These are phyloP conservation scores for Cylindrotheca closterium DNA, from an alignment of 108 stramenopile genomes.

Conservation along the genomic window DNA sequence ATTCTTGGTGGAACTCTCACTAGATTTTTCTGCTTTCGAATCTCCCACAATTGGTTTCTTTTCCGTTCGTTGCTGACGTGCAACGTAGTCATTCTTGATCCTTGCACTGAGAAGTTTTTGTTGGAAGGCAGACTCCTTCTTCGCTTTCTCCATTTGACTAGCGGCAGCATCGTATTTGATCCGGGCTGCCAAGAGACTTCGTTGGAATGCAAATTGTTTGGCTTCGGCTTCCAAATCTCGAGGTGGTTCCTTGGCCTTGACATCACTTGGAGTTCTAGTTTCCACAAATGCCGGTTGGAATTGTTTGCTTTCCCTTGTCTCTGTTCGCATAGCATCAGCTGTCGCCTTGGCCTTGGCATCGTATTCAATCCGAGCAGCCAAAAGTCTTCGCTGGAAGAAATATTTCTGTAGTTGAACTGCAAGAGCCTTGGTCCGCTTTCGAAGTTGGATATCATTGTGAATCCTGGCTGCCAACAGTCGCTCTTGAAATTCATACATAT, in stretches of 20 bases:
- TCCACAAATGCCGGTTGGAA: too few relatives aligned
- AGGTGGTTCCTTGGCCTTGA: too few relatives aligned
- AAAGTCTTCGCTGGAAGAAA: not conserved
- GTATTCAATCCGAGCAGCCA: not conserved
- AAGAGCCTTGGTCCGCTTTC: not conserved
- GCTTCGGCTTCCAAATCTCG: too few relatives aligned
- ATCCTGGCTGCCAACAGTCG: not conserved
- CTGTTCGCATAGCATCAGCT: too few relatives aligned
- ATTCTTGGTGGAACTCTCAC: not conserved
- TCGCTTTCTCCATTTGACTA: not conserved
- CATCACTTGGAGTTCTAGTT: too few relatives aligned
- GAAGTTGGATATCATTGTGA: not conserved
- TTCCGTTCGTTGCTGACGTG: not conserved
- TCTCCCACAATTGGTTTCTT: not conserved
- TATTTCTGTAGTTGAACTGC: not conserved
- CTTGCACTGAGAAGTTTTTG: not conserved
- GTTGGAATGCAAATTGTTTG: not conserved
- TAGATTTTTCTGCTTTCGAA: not conserved
- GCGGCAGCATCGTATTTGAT: not conserved
- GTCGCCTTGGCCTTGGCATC: not conserved
- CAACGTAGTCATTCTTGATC: not conserved
- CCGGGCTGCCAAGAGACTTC: not conserved
- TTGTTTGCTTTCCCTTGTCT: too few relatives aligned
- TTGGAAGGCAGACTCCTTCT: not conserved
- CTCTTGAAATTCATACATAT: not conserved